phyloP scores from a whole-genome alignment of 305 asterid genomes.

The Solanum hybrid region DNA sequence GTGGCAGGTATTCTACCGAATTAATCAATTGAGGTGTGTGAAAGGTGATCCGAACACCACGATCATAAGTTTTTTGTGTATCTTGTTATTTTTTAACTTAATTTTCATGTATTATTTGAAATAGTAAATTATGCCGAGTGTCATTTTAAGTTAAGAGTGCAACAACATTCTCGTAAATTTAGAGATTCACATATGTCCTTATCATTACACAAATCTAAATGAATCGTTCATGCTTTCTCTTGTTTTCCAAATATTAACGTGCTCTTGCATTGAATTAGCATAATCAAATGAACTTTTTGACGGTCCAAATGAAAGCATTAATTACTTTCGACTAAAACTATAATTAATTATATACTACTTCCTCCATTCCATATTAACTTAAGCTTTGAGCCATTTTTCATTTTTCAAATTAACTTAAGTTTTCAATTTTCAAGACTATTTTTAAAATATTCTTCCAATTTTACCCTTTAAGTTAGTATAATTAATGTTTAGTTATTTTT shows the following conservation, averaged over 20 bases:
- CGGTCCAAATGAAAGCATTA: neutral
- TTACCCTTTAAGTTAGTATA: too few relatives aligned
- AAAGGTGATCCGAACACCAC: too few relatives aligned
- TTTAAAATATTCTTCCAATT: too few relatives aligned
- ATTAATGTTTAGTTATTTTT: too few relatives aligned
- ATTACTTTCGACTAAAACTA: neutral
- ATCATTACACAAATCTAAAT: neutral
- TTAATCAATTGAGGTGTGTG: neutral
- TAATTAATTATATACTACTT: too few relatives aligned
- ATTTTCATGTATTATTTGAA: neutral
- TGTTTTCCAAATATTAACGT: neutral
- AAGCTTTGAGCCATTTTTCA: too few relatives aligned
- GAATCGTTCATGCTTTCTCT: neutral
- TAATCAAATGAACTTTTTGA: neutral
- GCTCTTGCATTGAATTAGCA: neutral
- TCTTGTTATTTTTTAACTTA: neutral
- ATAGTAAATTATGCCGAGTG: neutral
- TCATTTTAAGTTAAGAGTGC: neutral
- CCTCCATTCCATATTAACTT: too few relatives aligned
- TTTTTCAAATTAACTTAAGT: too few relatives aligned
- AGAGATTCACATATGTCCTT: neutral
- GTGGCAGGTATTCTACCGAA: too few relatives aligned
- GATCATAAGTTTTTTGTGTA: too few relatives aligned
- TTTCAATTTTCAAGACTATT: too few relatives aligned
- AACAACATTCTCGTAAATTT: neutral